Base-by-base conservation (phyloP, 2,329 filamentous ascomycete species). In the Penicillium sp. region DNA sequence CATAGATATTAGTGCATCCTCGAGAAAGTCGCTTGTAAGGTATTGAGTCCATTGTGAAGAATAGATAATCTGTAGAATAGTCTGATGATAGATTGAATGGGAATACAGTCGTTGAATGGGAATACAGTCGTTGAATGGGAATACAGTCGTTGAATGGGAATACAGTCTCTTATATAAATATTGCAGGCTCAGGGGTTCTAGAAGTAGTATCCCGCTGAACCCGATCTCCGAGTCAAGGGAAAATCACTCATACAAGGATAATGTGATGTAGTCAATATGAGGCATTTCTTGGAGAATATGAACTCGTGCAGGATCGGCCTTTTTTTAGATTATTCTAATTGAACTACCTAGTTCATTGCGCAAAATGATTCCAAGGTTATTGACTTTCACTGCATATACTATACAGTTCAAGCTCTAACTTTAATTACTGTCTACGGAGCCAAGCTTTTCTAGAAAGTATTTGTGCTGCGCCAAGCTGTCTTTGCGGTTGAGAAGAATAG, bases 1-100 rank as follows among this genome's bases (percentile, higher is more conserved):
- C 93, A 72, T 97, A 98, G 68, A 97, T 90, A 62, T 88, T 92
- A 37, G 89, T 88, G 90, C 87, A 0, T 87, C 87, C 71, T 90
- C 88, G 35, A 19, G 35, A 39, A 4, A 9, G 35, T 11, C 35
- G n/a, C 4, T 39, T 39, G 9, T 7, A n/a, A 2, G n/a, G n/a
- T 4, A 39, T 39, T 9, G 35, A n/a, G 7, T n/a, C 35, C 35
- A 39, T 39, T 10, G n/a, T 39, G 35, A 19, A 39, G 35, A 39
- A 19, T 19, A 19, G 35, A 19, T 19, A 19, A 16, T 6, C n/a
- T 19, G 35, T n/a, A n/a, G n/a, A n/a, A 19, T 19, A 19, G 35
- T 6, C n/a, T 19, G 35, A 37, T 37, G 35, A 37, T 39, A 19
- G 7, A 4, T 10, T 19, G 35, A 3, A 39, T 19, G 35, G 3